phyloP scores from a whole-genome alignment of 192 early-diverging fungal genomes.

The Backusella tuberculispora region DNA sequence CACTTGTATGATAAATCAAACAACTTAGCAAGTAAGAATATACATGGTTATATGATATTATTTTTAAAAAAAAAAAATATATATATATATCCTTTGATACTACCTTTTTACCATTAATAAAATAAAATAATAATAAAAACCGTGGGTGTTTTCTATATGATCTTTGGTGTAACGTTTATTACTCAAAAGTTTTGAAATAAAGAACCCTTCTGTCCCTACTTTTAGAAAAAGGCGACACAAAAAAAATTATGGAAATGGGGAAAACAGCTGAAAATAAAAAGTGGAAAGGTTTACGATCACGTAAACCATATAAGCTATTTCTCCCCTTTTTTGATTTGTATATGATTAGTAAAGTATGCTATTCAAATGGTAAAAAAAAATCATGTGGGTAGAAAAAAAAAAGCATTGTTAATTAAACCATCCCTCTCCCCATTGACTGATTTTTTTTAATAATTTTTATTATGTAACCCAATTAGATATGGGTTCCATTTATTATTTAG shows the following conservation, averaged over 20 bases:
- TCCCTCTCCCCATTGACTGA: too few relatives aligned
- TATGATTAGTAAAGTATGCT: neutral
- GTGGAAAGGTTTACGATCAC: too few relatives aligned
- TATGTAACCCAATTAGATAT: too few relatives aligned
- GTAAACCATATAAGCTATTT: neutral
- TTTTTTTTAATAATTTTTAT: too few relatives aligned
- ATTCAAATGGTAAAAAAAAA: too few relatives aligned
- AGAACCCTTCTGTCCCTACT: conserved; percentile 13
- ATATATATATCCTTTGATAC: neutral
- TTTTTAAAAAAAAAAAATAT: too few relatives aligned
- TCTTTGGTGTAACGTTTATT: conserved; percentile 1
- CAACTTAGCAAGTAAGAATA: too few relatives aligned
- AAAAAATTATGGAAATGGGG: conserved; percentile 10
- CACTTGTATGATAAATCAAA: too few relatives aligned
- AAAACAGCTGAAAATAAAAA: neutral
- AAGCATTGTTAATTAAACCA: too few relatives aligned
- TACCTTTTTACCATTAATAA: neutral
- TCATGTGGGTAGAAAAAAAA: too few relatives aligned
- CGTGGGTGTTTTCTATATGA: neutral
- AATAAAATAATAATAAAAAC: neutral
- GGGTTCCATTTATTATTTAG: too few relatives aligned
- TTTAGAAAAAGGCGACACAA: conserved; percentile 1
- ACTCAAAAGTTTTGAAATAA: neutral
- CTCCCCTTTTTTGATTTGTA: neutral
- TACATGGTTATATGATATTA: too few relatives aligned